Conservation (phyloP, 306 rosid genomes). For the Cicer chorassanicum region DNA sequence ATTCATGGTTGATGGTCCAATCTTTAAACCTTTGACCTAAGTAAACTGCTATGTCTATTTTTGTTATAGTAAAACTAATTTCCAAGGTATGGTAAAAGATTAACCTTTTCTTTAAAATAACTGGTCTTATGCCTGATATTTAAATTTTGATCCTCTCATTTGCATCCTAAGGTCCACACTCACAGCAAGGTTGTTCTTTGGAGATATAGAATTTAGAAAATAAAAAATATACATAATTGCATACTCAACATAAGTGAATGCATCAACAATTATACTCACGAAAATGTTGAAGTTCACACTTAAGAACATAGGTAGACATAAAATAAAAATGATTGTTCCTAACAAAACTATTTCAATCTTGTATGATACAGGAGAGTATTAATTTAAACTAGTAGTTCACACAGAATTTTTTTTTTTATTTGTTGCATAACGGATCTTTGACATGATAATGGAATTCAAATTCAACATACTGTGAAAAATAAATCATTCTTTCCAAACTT, state of each 20-base stretch:
- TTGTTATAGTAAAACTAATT: not conserved
- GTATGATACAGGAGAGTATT: too few relatives aligned
- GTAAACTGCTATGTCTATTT: not conserved
- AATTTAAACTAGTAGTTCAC: too few relatives aligned
- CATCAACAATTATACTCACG: too few relatives aligned
- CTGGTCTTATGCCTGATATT: not conserved
- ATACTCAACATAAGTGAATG: conserved; percentile 41
- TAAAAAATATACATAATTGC: not conserved
- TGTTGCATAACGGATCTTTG: not conserved
- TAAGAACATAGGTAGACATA: not conserved
- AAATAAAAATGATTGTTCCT: not conserved
- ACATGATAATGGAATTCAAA: not conserved
- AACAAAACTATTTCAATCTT: not conserved
- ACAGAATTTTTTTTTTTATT: too few relatives aligned
- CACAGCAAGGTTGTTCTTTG: conserved; percentile 5
- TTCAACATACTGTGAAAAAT: too few relatives aligned
- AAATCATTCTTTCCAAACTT: too few relatives aligned
- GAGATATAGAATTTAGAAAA: conserved; percentile 27
- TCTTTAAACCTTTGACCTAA: not conserved
- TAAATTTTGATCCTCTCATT: not conserved
- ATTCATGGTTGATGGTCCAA: too few relatives aligned
- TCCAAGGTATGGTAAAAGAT: not conserved
- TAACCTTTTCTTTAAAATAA: not conserved
- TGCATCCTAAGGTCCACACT: conserved; percentile 1
- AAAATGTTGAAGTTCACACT: not conserved